Percentiles rank a stretch among this genome's conserved stretches.
Conservation (phyloP, 2,329 filamentous ascomycete species). For the Fusarium scirpi region DNA sequence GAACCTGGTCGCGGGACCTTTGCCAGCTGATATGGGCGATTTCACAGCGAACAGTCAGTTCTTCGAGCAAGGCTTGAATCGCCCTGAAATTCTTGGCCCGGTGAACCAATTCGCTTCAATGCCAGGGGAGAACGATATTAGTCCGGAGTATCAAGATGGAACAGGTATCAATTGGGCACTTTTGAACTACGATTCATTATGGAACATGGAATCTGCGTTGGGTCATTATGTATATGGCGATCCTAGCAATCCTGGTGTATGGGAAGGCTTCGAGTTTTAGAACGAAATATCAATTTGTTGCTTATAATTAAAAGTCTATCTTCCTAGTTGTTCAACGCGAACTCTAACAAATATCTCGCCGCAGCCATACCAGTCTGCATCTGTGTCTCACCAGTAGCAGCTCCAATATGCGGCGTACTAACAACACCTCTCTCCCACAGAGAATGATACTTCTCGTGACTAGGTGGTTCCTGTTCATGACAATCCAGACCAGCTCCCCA, state of each 20-base stretch:
- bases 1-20: rapidly evolving
- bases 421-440: conserved; percentile 54
- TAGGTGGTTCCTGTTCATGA: conserved; percentile 56
- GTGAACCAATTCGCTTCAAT: background rate
- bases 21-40: background rate
- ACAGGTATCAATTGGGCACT: conserved; percentile 16
- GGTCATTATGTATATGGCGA: conserved; percentile 33
- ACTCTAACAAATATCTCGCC: conserved; percentile 41
- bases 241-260: background rate
- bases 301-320: background rate
- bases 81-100: rapidly evolving
- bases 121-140: rapidly evolving
- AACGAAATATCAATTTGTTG: background rate
- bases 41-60: background rate
- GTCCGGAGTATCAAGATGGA: conserved; percentile 2
- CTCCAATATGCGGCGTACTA: conserved; percentile 61
- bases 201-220: conserved; percentile 33
- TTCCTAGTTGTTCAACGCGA: background rate
- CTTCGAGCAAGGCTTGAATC: background rate
- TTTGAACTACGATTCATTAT: conserved; percentile 21
- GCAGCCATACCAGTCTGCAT: conserved; percentile 48
- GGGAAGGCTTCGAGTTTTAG: conserved; percentile 18
- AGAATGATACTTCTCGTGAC: conserved; percentile 48
- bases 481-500: conserved; percentile 57
- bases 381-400: conserved; percentile 54